Conservation (phyloP, 371 early-diverging fungal genomes). For the Saksenaea oblongispora region DNA sequence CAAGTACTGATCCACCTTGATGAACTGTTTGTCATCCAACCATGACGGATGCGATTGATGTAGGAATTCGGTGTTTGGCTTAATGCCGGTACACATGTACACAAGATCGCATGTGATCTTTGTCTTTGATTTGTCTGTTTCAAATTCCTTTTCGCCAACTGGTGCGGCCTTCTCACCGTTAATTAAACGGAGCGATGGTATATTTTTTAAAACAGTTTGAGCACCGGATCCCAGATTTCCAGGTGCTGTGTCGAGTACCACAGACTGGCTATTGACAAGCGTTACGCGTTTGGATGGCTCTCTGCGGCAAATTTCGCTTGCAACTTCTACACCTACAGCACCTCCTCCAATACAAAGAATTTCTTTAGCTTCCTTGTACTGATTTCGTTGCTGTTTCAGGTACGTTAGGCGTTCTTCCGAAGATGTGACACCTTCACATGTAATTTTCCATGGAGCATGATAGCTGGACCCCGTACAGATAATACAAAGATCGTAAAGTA, state of each 20-base stretch:
- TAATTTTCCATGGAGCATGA: conserved; percentile 35
- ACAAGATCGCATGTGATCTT: conserved; percentile 28
- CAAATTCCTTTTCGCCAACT: conserved; percentile 14
- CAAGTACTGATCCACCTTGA: conserved; percentile 28
- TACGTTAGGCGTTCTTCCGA: conserved; percentile 16
- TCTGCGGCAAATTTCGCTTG: conserved; percentile 47
- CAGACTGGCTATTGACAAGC: conserved; percentile 30
- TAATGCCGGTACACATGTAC: conserved; percentile 30
- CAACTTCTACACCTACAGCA: conserved; percentile 55
- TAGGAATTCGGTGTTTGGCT: conserved; percentile 32
- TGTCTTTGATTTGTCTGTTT: conserved; percentile 29
- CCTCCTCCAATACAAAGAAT: conserved; percentile 61
- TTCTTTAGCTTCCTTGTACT: conserved; percentile 30
- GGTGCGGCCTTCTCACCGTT: conserved; percentile 21
- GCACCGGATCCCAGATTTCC: conserved; percentile 19
- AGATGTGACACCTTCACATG: conserved; percentile 5
- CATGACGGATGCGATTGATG: conserved; percentile 16
- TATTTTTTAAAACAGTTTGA: conserved; percentile 18
- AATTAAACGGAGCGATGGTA: conserved; percentile 16
- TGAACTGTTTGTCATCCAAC: conserved; percentile 28
- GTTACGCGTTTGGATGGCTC: conserved; percentile 44
- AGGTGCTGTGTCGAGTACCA: conserved; percentile 25
- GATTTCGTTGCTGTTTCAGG: conserved; percentile 22
- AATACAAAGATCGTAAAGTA: conserved; percentile 25
- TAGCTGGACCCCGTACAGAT: conserved; percentile 44